Evolutionary conservation across 1,284 basidiomycete genomes (phyloP).

Genomic region (Cerrena zonata): DNA sequence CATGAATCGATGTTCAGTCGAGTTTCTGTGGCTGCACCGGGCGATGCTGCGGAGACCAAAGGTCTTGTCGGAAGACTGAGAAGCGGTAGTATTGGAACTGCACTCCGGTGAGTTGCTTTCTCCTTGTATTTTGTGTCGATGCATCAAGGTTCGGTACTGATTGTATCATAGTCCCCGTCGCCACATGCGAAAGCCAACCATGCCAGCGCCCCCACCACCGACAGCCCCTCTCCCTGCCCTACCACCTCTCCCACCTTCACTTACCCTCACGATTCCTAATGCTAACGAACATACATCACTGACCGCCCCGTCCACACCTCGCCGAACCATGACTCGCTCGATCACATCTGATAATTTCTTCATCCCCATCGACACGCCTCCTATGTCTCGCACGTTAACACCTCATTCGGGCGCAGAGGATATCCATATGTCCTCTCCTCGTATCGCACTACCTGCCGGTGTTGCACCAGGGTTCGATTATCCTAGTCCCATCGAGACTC

Average conservation of each 20-base stretch:
- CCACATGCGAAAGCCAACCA: slow-evolving; percentile 11
- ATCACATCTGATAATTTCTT: slow-evolving; percentile 21
- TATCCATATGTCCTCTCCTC: slow-evolving; percentile 9
- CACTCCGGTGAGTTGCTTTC: slow-evolving; percentile 14
- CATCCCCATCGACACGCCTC: slow-evolving; percentile 14
- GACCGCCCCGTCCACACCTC: slow-evolving; percentile 12
- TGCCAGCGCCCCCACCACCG: slow-evolving; percentile 13
- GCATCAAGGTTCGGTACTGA: no score
- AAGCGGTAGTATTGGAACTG: slow-evolving; percentile 26
- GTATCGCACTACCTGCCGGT: slow-evolving; percentile 5
- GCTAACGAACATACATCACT: background rate
- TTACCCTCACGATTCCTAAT: slow-evolving; percentile 4
- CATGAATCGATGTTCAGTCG: slow-evolving; percentile 14
- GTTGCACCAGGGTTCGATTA: slow-evolving; percentile 23
- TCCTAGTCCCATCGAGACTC: slow-evolving; percentile 23
- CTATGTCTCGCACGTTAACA: slow-evolving; percentile 12
- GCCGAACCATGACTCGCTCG: slow-evolving; percentile 19
- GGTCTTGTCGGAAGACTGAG: slow-evolving; percentile 21
- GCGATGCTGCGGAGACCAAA: slow-evolving; percentile 11
- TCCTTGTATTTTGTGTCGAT: background rate
- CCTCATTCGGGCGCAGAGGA: slow-evolving; percentile 11
- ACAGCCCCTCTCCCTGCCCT: slow-evolving; percentile 13
- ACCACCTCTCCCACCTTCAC: slow-evolving; percentile 8
- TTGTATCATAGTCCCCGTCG: slow-evolving; percentile 10
- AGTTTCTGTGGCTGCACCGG: slow-evolving; percentile 9